Percentiles rank a stretch among this genome's conserved stretches.
Evolutionary conservation across 2,329 filamentous ascomycete species (phyloP).

Genomic region (Penicillium sp.): DNA sequence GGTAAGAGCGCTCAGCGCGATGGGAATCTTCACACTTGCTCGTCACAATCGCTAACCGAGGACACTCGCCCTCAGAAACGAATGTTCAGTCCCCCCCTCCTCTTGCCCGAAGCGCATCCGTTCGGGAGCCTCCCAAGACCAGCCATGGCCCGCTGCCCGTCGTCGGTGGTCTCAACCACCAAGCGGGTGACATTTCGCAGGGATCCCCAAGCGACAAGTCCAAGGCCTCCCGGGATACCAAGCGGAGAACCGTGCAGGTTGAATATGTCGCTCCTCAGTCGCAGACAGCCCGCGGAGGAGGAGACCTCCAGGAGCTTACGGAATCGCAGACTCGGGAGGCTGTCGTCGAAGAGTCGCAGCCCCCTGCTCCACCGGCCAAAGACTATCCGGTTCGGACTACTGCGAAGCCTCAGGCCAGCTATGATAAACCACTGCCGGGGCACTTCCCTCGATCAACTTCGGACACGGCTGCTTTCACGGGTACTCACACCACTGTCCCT

Average conservation of each 20-base stretch:
- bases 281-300: constrained; percentile 63
- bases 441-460: constrained; percentile 50
- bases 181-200: constrained; percentile 67
- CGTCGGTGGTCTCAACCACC: constrained; percentile 60
- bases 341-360: constrained; percentile 5
- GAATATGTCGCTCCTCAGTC: constrained; percentile 93
- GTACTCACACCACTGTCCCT: constrained; percentile 35
- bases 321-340: constrained; percentile 10
- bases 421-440: constrained; percentile 40
- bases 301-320: constrained; percentile 38
- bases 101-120: constrained; percentile 82
- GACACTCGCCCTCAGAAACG: constrained; percentile 23
- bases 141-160: constrained; percentile 44
- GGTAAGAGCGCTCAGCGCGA: constrained; percentile 15
- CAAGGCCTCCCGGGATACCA: constrained; percentile 69
- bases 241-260: constrained; percentile 90
- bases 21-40: no score
- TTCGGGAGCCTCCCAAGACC: constrained; percentile 75
- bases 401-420: constrained; percentile 14
- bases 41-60: no score
- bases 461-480: constrained; percentile 52
- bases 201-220: constrained; percentile 59
- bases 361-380: constrained; percentile 4
- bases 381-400: constrained; percentile 1
- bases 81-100: constrained; percentile 45